phyloP scores from a whole-genome alignment of 2,329 filamentous ascomycete species.

The Colletotrichum sp. region DNA sequence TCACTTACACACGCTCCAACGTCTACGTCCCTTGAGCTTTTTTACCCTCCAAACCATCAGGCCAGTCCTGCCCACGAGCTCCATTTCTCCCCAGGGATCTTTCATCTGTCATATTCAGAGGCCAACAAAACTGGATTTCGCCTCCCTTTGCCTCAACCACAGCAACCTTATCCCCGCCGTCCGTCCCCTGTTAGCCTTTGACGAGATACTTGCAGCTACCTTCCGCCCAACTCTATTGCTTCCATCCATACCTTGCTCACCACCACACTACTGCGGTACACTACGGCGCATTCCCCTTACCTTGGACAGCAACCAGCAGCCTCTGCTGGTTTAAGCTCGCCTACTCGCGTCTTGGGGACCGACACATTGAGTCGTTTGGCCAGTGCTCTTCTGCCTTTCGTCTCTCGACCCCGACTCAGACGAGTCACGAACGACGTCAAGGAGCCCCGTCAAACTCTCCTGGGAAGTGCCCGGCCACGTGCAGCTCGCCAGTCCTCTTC shows the following conservation, averaged over 20 bases:
- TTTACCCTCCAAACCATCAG: background rate
- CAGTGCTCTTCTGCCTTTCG: background rate
- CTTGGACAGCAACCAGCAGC: background rate
- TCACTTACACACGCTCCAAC: background rate
- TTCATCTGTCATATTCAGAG: background rate
- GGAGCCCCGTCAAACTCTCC: background rate
- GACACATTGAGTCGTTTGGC: background rate
- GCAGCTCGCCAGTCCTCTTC: background rate
- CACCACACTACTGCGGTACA: background rate
- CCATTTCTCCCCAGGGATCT: background rate
- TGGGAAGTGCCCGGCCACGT: background rate
- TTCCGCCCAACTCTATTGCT: background rate
- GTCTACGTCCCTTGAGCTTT: background rate
- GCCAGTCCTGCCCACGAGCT: background rate
- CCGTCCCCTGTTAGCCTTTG: background rate
- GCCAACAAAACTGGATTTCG: background rate
- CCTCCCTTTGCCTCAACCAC: background rate
- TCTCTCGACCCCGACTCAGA: background rate
- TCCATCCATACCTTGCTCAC: background rate
- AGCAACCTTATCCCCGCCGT: conserved; percentile 13
- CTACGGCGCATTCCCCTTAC: background rate
- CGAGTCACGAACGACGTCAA: conserved; percentile 15
- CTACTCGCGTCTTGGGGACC: background rate
- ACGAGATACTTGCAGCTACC: background rate
- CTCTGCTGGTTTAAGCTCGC: background rate